A percentile compares a stretch with the other conserved stretches of the same genome.
These are phyloP conservation scores for Trifolium repens DNA, from an alignment of 306 rosid genomes.

Conservation along the genomic window DNA sequence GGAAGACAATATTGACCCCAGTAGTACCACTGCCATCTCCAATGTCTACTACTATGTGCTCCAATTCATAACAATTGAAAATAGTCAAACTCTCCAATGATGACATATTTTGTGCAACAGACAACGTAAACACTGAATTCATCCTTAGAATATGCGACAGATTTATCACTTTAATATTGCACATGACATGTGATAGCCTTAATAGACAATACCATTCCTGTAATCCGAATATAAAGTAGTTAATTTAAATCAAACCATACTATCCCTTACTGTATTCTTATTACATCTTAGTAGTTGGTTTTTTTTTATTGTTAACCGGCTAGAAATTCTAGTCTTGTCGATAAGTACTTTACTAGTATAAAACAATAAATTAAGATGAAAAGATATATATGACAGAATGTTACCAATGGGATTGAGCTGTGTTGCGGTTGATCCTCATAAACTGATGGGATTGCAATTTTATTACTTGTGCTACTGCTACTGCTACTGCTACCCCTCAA, in stretches of 20 bases:
- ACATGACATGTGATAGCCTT: background rate
- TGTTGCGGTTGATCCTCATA: background rate
- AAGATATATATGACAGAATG: background rate
- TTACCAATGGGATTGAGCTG: background rate
- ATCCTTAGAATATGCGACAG: background rate
- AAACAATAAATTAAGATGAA: background rate
- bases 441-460: background rate
- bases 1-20: background rate
- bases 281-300: too few species aligned
- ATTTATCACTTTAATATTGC: background rate
- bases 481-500: background rate
- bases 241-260: too few species aligned
- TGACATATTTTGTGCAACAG: slow-evolving; percentile 26
- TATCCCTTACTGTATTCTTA: too few species aligned
- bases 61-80: background rate
- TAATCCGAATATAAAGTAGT: too few species aligned
- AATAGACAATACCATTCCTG: background rate
- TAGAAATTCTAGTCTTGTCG: too few species aligned
- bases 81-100: background rate
- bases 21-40: background rate
- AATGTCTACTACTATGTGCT: background rate
- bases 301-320: too few species aligned
- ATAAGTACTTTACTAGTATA: too few species aligned
- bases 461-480: too few species aligned
- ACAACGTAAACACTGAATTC: background rate